phyloP scores from a whole-genome alignment of 345 rosid species.

The Capsella bursapastoris region DNA sequence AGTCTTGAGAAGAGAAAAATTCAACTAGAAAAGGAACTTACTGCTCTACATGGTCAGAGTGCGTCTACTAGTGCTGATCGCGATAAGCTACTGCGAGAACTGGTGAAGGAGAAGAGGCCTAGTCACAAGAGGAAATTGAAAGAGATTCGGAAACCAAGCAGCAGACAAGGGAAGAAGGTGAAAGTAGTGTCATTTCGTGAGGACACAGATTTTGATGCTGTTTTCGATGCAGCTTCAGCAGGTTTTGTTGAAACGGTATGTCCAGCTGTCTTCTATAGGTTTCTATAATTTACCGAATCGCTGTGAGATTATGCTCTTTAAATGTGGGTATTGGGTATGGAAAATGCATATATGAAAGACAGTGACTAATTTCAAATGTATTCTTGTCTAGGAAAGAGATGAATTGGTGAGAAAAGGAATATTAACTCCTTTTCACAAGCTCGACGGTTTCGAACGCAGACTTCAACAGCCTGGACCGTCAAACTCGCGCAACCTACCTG shows the following conservation, averaged over 20 bases:
- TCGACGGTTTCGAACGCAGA: conserved; percentile 87
- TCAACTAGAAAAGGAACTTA: conserved; percentile 69
- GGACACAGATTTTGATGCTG: conserved; percentile 86
- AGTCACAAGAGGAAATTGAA: conserved; percentile 60
- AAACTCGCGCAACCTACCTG: conserved; percentile 41
- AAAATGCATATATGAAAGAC: conserved; percentile 16
- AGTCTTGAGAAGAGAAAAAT: conserved; percentile 74
- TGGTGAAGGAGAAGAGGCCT: conserved; percentile 65
- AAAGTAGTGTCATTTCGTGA: conserved; percentile 70
- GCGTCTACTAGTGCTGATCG: conserved; percentile 42
- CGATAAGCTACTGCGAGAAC: conserved; percentile 51
- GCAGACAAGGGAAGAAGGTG: conserved; percentile 54
- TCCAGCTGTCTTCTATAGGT: conserved; percentile 22
- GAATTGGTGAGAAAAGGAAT: conserved; percentile 91
- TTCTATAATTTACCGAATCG: conserved; percentile 16
- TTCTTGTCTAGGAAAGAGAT: conserved; percentile 88
- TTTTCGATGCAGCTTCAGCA: conserved; percentile 78
- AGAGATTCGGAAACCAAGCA: conserved; percentile 49
- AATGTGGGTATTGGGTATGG: conserved; percentile 7
- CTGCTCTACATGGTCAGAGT: conserved; percentile 45
- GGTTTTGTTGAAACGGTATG: conserved; percentile 95
- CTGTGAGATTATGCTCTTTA: conserved; percentile 11
- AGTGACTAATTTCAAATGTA: conserved; percentile 34
- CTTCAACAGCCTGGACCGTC: conserved; percentile 73
- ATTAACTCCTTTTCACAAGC: conserved; percentile 94